Evolutionary conservation across 2,329 filamentous ascomycete species (phyloP).

Genomic region (Ceratocystis diversiconidia): DNA sequence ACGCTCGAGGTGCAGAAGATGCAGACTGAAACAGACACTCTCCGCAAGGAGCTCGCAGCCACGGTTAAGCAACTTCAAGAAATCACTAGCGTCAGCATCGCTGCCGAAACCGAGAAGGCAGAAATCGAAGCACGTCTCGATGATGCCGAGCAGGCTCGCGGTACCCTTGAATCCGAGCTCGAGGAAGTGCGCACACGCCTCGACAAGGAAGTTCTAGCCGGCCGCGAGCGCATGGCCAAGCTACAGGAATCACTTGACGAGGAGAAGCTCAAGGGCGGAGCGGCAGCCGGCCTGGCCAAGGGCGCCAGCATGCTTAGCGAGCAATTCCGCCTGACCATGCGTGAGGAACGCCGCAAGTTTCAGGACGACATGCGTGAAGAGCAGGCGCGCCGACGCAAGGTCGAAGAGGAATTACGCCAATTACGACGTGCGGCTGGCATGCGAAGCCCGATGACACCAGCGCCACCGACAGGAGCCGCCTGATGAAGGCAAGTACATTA

Average conservation of each 20-base stretch:
- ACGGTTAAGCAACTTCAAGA: slow-evolving; percentile 39
- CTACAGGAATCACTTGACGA: slow-evolving; percentile 39
- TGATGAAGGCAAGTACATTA: background rate
- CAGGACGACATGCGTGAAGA: slow-evolving; percentile 41
- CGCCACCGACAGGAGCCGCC: slow-evolving; percentile 6
- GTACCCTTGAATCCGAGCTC: slow-evolving; percentile 29
- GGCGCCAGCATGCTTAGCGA: slow-evolving; percentile 41
- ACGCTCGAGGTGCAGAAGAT: slow-evolving; percentile 33
- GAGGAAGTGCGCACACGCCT: slow-evolving; percentile 27
- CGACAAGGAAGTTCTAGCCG: slow-evolving; percentile 30
- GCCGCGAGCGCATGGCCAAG: slow-evolving; percentile 27
- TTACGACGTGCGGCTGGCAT: slow-evolving; percentile 27
- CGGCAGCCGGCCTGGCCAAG: slow-evolving; percentile 25
- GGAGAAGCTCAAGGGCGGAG: slow-evolving; percentile 30
- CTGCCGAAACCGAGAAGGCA: slow-evolving; percentile 37
- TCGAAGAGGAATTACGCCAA: slow-evolving; percentile 39
- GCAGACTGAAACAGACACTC: slow-evolving; percentile 33
- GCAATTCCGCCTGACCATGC: slow-evolving; percentile 42
- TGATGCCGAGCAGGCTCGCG: slow-evolving; percentile 26
- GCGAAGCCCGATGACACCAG: slow-evolving; percentile 32
- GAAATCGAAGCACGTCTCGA: slow-evolving; percentile 32
- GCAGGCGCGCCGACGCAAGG: slow-evolving; percentile 32
- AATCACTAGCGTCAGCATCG: slow-evolving; percentile 39
- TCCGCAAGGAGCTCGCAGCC: slow-evolving; percentile 37
- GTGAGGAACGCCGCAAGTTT: slow-evolving; percentile 43